Evolutionary conservation across 2,329 filamentous ascomycete genomes (phyloP).

Genomic region (Trichothecium roseum): DNA sequence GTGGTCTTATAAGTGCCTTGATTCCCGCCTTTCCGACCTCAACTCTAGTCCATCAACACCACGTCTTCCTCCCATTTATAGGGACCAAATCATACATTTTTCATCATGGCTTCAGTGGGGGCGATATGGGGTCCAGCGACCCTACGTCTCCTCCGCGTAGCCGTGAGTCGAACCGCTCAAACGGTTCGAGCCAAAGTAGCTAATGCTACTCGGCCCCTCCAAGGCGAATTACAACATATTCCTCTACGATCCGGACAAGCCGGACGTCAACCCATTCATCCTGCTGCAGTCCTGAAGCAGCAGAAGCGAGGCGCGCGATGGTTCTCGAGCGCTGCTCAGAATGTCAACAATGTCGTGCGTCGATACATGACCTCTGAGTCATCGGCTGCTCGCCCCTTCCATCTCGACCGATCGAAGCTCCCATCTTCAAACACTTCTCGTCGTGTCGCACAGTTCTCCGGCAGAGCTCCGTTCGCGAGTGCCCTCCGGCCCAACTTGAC

Average conservation of each 20-base stretch:
- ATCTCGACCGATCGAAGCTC: constrained; percentile 37
- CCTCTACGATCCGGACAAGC: constrained; percentile 27
- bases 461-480: constrained; percentile 75
- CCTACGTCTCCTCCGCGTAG: constrained; percentile 42
- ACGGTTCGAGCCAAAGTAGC: constrained; percentile 40
- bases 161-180: constrained; percentile 39
- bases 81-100: constrained; percentile 9
- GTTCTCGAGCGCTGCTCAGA: constrained; percentile 34
- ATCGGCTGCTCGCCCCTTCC: constrained; percentile 17
- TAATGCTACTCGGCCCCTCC: constrained; percentile 30
- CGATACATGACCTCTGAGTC: constrained; percentile 38
- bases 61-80: constrained; percentile 2
- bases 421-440: constrained; percentile 38
- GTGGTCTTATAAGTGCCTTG: neutral
- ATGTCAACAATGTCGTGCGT: constrained; percentile 33
- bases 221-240: constrained; percentile 35
- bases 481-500: constrained; percentile 87
- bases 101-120: constrained; percentile 44
- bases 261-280: constrained; percentile 41
- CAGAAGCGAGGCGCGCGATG: constrained; percentile 31
- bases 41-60: constrained; percentile 1
- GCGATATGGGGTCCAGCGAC: constrained; percentile 47
- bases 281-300: constrained; percentile 40
- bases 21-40: neutral
- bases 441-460: constrained; percentile 51